These are phyloP conservation scores for Suillus discolor DNA, from an alignment of 768 basidiomycete genomes.

Conservation along the genomic window DNA sequence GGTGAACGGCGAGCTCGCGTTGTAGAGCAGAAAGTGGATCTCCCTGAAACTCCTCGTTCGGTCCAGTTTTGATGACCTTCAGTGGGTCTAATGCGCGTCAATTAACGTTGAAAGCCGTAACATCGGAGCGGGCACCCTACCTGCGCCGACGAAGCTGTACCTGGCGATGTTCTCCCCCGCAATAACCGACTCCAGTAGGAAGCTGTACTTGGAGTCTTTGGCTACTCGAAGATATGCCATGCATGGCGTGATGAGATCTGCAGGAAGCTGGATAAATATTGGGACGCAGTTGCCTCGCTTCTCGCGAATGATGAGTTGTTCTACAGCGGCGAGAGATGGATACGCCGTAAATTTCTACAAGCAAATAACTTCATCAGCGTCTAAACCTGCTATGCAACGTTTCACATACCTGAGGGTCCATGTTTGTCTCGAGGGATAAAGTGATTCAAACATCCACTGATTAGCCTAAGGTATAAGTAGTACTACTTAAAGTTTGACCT, in stretches of 20 bases:
- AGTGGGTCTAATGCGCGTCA: slow-evolving; percentile 69
- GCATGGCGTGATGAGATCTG: slow-evolving; percentile 95
- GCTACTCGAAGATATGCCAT: slow-evolving; percentile 94
- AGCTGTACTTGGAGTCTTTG: slow-evolving; percentile 92
- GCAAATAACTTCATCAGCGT: slow-evolving; percentile 1
- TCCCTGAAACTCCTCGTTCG: slow-evolving; percentile 77
- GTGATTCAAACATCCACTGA: background rate
- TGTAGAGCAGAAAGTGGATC: slow-evolving; percentile 88
- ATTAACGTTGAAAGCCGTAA: slow-evolving; percentile 2
- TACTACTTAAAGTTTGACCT: background rate
- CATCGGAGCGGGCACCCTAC: slow-evolving; percentile 45
- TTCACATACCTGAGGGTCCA: slow-evolving; percentile 29
- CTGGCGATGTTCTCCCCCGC: slow-evolving; percentile 90
- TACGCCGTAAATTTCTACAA: slow-evolving; percentile 64
- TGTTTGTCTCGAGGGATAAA: background rate
- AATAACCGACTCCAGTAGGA: slow-evolving; percentile 90
- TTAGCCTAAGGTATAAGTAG: background rate
- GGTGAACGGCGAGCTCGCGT: slow-evolving; percentile 81
- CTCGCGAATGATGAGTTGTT: slow-evolving; percentile 76
- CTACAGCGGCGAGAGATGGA: slow-evolving; percentile 75
- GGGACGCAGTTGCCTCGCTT: slow-evolving; percentile 92
- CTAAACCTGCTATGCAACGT: background rate
- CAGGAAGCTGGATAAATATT: slow-evolving; percentile 89
- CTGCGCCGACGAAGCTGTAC: slow-evolving; percentile 96
- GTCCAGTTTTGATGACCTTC: slow-evolving; percentile 89